Evolutionary conservation across 1,284 basidiomycete genomes (phyloP), one percentile per base, ranked within the genome.

Genomic region (Tilletia walkeri): DNA sequence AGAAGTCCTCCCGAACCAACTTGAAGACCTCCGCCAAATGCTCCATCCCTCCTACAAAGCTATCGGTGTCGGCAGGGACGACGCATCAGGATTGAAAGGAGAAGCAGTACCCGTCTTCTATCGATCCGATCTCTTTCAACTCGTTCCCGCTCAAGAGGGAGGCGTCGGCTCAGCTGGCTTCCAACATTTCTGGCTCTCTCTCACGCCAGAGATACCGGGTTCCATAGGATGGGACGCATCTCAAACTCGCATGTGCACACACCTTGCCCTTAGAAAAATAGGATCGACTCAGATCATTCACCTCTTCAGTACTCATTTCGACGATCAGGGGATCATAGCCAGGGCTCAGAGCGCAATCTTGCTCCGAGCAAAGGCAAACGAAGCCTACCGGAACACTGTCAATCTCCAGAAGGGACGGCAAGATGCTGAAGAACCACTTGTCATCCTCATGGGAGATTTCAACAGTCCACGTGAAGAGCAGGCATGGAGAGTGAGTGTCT

Each of bases 211-310:
- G 4, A 10, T 45, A 2, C 65, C 71, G 1, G 78, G 72, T 3
- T 76, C 73, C 53, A 73, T 78, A 4, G 78, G 78, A 0, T 79
- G 78, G 78, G 78, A 79, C 69, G 76, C 78, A 12, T 76, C 69
- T 1, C 47, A 76, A 45, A 79, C 78, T 1, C 14, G 78, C 2
- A 79, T 79, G 78, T 79, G 78, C 41, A 79, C 76, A 16, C 78
- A 79, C 41, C 73, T 79, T 49, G 73, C 73, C 18, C 56, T 79
- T 50, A 69, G 70, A 9, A 45, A 71, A 3, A 36, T 61, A 0
- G 73, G 68, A 1, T 71, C 74, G 5, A 54, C 38, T 14, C 76
- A 78, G 65, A 66, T 76, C 47, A 53, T 79, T 2, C 78, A 79
- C 63, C 71, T 78, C 70, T 76, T 78, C 48, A 75, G 73, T 4